A percentile compares a stretch with the other conserved stretches of the same genome.
These are phyloP conservation scores for Laguncularia racemosa DNA, from an alignment of 345 rosid species.

Conservation along the genomic window DNA sequence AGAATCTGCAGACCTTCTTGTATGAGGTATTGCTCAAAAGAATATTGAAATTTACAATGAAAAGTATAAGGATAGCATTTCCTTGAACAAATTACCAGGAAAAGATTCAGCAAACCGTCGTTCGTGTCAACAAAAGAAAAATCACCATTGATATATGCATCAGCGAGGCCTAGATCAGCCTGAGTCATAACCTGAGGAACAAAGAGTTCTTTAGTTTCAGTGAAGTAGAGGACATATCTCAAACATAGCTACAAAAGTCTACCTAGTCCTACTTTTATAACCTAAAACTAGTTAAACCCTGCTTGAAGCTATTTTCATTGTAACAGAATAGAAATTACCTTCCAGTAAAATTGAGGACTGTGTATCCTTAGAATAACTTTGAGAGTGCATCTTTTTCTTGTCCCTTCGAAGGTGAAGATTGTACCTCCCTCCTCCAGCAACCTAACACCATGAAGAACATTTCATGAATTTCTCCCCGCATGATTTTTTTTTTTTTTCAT, in stretches of 20 bases:
- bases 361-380: slow-evolving; percentile 55
- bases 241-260: no score
- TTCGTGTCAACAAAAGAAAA: slow-evolving; percentile 71
- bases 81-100: slow-evolving; percentile 40
- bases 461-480: not conserved
- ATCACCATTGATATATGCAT: slow-evolving; percentile 77
- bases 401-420: slow-evolving; percentile 61
- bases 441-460: slow-evolving; percentile 17
- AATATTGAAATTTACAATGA: not conserved
- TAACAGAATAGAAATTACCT: slow-evolving; percentile 30
- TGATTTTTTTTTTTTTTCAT: no score
- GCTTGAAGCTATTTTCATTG: not conserved
- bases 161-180: slow-evolving; percentile 92
- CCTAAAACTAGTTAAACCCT: no score
- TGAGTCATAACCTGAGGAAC: slow-evolving; percentile 64
- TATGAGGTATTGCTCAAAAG: not conserved
- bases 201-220: not conserved
- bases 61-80: not conserved
- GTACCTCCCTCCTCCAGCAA: slow-evolving; percentile 90
- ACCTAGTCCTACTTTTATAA: no score
- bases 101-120: slow-evolving; percentile 62
- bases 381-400: slow-evolving; percentile 28
- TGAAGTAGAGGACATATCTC: not conserved
- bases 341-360: slow-evolving; percentile 87
- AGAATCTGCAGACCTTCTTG: slow-evolving; percentile 40